phyloP scores from a whole-genome alignment of 2,329 filamentous ascomycete species.

The Colletotrichum paranaense region DNA sequence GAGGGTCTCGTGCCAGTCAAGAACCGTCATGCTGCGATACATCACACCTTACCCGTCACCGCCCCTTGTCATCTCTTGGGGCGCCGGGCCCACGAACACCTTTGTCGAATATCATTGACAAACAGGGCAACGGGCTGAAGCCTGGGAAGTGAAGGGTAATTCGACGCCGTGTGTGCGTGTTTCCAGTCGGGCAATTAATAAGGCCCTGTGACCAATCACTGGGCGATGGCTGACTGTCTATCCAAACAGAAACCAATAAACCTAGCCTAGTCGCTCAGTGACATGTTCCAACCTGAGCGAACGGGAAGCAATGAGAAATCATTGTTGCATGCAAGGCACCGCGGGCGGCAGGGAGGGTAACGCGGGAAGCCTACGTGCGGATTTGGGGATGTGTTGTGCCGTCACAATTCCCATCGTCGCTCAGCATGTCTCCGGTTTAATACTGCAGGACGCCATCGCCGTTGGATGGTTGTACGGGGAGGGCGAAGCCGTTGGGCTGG shows the following conservation, averaged over 20 bases:
- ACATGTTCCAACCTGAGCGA: conserved; percentile 35
- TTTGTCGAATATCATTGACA: conserved; percentile 22
- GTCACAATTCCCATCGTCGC: conserved; percentile 13
- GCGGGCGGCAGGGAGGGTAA: conserved; percentile 15
- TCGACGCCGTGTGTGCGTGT: conserved; percentile 29
- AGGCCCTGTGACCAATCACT: conserved; percentile 21
- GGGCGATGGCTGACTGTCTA: neutral
- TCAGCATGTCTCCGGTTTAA: conserved; percentile 3
- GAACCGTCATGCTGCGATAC: conserved; percentile 45
- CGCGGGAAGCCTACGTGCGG: conserved; percentile 31
- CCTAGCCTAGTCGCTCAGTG: conserved; percentile 26
- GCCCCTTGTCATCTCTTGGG: conserved; percentile 23
- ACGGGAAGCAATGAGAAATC: conserved; percentile 21
- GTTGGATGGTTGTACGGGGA: conserved; percentile 20
- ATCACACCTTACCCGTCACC: conserved; percentile 27
- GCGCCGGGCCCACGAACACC: conserved; percentile 12
- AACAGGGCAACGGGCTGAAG: conserved; percentile 7
- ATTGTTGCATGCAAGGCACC: conserved; percentile 34
- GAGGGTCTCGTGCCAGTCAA: conserved; percentile 55
- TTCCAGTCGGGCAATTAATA: conserved; percentile 12
- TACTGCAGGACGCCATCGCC: conserved; percentile 13
- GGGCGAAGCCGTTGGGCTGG: conserved; percentile 17
- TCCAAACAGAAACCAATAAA: conserved; percentile 16
- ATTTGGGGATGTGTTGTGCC: conserved; percentile 28
- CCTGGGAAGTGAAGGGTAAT: neutral